Percentiles rank a stretch among this genome's conserved stretches.
phyloP scores from a whole-genome alignment of 768 basidiomycete genomes.

The Trametes villosa region DNA sequence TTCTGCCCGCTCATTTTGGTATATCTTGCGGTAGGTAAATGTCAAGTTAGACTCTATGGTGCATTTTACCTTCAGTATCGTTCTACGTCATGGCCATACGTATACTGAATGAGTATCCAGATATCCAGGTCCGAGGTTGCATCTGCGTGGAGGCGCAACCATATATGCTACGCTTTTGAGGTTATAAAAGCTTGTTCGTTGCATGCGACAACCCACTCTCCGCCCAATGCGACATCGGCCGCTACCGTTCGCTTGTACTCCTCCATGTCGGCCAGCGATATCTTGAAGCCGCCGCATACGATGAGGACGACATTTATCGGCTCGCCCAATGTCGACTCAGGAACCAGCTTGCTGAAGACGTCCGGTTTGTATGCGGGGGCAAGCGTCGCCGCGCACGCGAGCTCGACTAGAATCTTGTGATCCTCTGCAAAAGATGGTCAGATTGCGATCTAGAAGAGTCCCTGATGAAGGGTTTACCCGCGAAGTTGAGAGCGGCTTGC shows the following conservation, averaged over 20 bases:
- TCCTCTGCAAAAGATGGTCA: conserved; percentile 52
- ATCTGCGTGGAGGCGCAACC: too few species aligned
- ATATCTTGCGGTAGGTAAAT: too few species aligned
- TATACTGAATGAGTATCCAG: too few species aligned
- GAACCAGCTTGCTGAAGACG: conserved; percentile 58
- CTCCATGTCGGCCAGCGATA: conserved; percentile 55
- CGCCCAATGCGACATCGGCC: conserved; percentile 35
- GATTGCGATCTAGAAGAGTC: too few species aligned
- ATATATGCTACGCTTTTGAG: too few species aligned
- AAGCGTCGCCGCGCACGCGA: conserved; percentile 75
- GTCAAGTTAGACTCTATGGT: too few species aligned
- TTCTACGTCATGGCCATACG: too few species aligned
- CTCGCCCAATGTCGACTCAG: conserved; percentile 33
- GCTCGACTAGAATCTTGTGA: conserved; percentile 74
- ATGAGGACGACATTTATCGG: conserved; percentile 60
- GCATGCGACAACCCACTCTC: conserved; percentile 31
- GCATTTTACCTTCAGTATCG: too few species aligned
- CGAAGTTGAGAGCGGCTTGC: conserved; percentile 58
- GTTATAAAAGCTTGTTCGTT: too few species aligned
- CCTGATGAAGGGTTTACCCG: too few species aligned
- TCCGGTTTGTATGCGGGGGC: conserved; percentile 63
- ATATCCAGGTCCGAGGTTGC: too few species aligned
- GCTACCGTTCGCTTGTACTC: conserved; percentile 51
- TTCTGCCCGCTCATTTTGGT: too few species aligned
- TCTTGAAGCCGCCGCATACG: conserved; percentile 74